Evolutionary conservation across 257 asterid genomes (phyloP).

Genomic region (Prunella vulgaris): DNA sequence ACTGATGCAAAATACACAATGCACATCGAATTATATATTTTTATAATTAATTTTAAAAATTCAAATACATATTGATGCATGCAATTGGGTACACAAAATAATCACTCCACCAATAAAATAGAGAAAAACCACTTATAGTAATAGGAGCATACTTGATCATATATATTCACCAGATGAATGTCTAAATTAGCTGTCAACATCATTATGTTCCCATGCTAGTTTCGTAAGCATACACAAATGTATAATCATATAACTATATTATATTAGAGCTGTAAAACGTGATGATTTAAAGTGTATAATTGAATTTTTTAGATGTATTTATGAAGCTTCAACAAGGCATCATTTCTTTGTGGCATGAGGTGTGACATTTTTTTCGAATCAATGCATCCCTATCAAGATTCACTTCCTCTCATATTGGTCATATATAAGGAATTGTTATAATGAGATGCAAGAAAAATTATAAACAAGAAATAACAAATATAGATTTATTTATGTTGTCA

Average conservation of each 20-base stretch:
- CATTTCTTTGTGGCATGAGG: slow-evolving; percentile 7
- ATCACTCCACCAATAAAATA: too few relatives aligned
- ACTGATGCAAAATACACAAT: too few relatives aligned
- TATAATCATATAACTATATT: neutral
- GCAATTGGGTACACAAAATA: too few relatives aligned
- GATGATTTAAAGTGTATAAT: slow-evolving; percentile 15
- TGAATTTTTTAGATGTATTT: neutral
- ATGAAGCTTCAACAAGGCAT: slow-evolving; percentile 20
- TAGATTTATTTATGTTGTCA: too few relatives aligned
- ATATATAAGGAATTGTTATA: too few relatives aligned
- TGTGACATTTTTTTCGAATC: neutral
- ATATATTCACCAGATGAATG: neutral
- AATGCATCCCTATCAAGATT: neutral
- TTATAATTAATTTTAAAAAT: too few relatives aligned
- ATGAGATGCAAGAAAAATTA: too few relatives aligned
- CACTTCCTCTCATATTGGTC: neutral
- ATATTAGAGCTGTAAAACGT: slow-evolving; percentile 4
- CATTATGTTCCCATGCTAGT: slow-evolving; percentile 15
- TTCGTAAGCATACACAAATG: neutral
- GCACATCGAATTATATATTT: too few relatives aligned
- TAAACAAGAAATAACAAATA: too few relatives aligned
- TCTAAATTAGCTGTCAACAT: slow-evolving; percentile 19
- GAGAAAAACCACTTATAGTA: neutral
- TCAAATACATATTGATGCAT: too few relatives aligned
- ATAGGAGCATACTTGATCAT: neutral